Conservation (phyloP, 352 stramenopile species). For the Globisporangium nodosum region DNA sequence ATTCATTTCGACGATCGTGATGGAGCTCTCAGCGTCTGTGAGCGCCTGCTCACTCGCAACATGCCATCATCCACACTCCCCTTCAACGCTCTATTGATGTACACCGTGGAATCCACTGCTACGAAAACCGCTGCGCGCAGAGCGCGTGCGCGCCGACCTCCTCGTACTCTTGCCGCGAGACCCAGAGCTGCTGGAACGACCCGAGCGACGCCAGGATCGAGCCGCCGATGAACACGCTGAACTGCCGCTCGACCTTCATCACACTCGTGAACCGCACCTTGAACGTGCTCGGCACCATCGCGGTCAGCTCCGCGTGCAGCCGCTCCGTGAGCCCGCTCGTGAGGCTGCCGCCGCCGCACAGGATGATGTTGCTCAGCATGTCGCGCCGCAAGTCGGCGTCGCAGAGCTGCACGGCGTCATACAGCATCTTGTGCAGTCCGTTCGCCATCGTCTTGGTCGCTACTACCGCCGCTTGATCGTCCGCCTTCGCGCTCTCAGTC, state of each 20-base stretch:
- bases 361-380: conserved; percentile 84
- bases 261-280: conserved; percentile 85
- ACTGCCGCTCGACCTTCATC: conserved; percentile 81
- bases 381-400: conserved; percentile 80
- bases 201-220: conserved; percentile 84
- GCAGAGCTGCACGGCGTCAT: conserved; percentile 78
- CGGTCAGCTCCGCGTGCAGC: conserved; percentile 70
- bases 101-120: neutral
- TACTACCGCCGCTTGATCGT: conserved; percentile 39
- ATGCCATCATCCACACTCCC: too few species aligned
- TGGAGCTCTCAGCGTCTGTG: neutral
- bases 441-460: conserved; percentile 49
- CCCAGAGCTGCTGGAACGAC: conserved; percentile 87
- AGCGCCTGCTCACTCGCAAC: neutral
- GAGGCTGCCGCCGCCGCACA: conserved; percentile 77
- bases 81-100: neutral
- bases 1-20: too few species aligned
- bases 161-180: conserved; percentile 83
- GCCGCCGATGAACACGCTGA: conserved; percentile 85
- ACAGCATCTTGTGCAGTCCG: conserved; percentile 72
- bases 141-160: conserved; percentile 66
- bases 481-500: conserved; percentile 15
- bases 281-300: conserved; percentile 76
- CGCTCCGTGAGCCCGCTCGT: conserved; percentile 73
- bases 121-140: conserved; percentile 65